Evolutionary conservation across 495 filamentous ascomycete species (phyloP).

Genomic region (Talaromyces liani): DNA sequence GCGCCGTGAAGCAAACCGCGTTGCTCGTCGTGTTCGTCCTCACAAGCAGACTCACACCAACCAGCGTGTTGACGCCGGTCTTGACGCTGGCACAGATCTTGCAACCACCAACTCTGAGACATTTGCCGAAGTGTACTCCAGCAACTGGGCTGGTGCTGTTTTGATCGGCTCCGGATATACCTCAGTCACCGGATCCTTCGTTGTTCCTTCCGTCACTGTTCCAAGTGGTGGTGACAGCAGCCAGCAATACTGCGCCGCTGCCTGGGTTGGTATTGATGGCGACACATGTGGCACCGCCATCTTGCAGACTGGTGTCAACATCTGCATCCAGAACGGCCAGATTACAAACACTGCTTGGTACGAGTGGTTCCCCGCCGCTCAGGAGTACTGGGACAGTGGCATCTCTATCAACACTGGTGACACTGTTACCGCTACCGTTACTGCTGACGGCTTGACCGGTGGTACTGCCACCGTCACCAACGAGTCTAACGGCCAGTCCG

Average conservation of each 20-base stretch:
- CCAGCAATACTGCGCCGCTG: conserved; percentile 28
- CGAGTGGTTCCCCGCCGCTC: conserved; percentile 56
- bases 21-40: background rate
- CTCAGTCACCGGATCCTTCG: conserved; percentile 47
- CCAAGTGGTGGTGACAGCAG: conserved; percentile 27
- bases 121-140: conserved; percentile 29
- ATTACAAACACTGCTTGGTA: conserved; percentile 52
- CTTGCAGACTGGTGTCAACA: conserved; percentile 57
- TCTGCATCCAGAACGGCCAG: conserved; percentile 32
- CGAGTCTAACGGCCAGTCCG: conserved; percentile 42
- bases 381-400: conserved; percentile 38
- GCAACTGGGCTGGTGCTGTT: conserved; percentile 55
- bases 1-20: background rate
- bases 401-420: conserved; percentile 47
- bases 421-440: conserved; percentile 45
- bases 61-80: background rate
- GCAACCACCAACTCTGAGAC: background rate
- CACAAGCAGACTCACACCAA: background rate
- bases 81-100: background rate
- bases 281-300: conserved; percentile 51
- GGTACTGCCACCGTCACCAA: conserved; percentile 52
- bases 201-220: conserved; percentile 44
- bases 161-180: conserved; percentile 41
- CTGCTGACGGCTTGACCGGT: conserved; percentile 32
- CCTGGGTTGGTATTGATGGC: conserved; percentile 60